These are phyloP conservation scores for Drosera spatulata DNA, from an alignment of 179 eudicot species.

Conservation along the genomic window DNA sequence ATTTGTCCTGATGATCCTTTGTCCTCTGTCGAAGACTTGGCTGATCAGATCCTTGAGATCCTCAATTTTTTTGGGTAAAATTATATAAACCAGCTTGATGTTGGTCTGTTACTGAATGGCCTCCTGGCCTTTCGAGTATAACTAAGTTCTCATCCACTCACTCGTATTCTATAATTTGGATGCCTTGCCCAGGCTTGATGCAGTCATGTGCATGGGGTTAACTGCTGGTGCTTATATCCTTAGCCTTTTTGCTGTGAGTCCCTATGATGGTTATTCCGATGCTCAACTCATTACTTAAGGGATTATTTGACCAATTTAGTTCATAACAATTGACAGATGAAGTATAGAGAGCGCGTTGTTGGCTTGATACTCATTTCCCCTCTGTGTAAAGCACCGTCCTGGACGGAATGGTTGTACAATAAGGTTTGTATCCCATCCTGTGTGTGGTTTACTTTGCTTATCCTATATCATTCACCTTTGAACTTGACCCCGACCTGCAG, in stretches of 20 bases:
- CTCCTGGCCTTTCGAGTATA: neutral
- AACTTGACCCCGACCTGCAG: slow-evolving; percentile 26
- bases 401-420: slow-evolving; percentile 96
- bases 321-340: slow-evolving; percentile 46
- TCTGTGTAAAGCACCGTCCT: slow-evolving; percentile 77
- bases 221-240: slow-evolving; percentile 96
- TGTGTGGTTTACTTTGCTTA: neutral
- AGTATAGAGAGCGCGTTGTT: slow-evolving; percentile 79
- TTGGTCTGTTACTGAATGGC: too few relatives aligned
- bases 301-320: slow-evolving; percentile 6
- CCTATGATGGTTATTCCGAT: neutral
- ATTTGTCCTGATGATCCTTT: slow-evolving; percentile 60
- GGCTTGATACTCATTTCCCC: slow-evolving; percentile 97
- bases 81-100: too few relatives aligned
- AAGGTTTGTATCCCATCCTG: slow-evolving; percentile 35
- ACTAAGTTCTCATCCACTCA: too few relatives aligned
- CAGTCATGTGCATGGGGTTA: slow-evolving; percentile 99
- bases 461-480: neutral
- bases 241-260: slow-evolving; percentile 84
- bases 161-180: neutral
- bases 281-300: slow-evolving; percentile 1
- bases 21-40: slow-evolving; percentile 78
- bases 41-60: slow-evolving; percentile 89
- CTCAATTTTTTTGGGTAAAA: slow-evolving; percentile 65
- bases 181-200: slow-evolving; percentile 56